A percentile compares a stretch with the other conserved stretches of the same genome.
These are phyloP conservation scores for Neurospora crassa DNA, from an alignment of 2,329 filamentous ascomycete genomes.

Conservation along the genomic window DNA sequence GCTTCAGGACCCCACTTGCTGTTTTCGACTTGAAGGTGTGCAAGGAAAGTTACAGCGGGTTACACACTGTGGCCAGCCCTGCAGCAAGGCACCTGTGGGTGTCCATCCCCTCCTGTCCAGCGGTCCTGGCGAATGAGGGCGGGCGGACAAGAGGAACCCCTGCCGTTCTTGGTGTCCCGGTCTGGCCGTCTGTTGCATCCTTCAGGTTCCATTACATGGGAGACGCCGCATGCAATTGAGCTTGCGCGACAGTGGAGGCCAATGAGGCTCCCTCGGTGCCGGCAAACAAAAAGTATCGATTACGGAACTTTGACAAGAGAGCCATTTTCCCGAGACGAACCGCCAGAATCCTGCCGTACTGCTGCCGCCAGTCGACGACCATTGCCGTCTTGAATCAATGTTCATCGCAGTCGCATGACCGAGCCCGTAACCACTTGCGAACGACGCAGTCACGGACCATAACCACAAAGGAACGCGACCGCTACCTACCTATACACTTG, in stretches of 20 bases:
- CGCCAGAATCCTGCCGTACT: neutral
- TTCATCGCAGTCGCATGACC: neutral
- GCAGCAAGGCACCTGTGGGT: neutral
- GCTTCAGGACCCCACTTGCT: neutral
- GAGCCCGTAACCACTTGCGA: neutral
- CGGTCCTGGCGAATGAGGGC: neutral
- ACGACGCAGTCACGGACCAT: neutral
- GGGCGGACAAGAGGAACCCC: neutral
- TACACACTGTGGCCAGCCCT: neutral
- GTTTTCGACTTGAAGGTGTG: neutral
- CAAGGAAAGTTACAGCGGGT: neutral
- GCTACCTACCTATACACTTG: neutral
- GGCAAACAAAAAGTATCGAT: neutral
- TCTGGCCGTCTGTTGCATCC: neutral
- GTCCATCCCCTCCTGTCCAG: neutral
- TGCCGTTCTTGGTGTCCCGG: neutral
- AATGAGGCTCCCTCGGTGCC: neutral
- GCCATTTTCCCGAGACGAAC: neutral
- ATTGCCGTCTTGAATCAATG: neutral
- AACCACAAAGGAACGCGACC: neutral
- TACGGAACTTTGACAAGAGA: slow-evolving; percentile 1
- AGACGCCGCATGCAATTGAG: neutral
- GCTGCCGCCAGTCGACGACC: neutral
- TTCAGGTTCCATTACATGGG: neutral
- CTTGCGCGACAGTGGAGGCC: neutral